Base-by-base conservation (phyloP, 2,329 filamentous ascomycete genomes). In the Fusarium sp. region DNA sequence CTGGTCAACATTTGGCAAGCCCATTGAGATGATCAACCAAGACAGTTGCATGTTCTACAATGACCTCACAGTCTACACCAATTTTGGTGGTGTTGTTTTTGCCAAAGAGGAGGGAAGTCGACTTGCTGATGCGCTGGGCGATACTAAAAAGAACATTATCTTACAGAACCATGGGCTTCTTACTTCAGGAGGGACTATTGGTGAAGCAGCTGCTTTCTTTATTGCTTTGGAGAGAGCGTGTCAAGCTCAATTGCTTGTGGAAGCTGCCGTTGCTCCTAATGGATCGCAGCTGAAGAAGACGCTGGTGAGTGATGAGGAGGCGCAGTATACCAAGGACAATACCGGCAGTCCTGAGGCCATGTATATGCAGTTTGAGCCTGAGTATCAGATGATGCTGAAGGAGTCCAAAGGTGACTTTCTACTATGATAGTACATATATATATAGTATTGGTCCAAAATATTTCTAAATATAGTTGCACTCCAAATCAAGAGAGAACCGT, bases 191-290 rank as follows among this genome's bases (percentile, higher is more conserved):
- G 76, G 78, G 1, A 93, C 91, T 0, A 89, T 93, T 5, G 91
- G 91, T 67, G 91, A 93, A 78, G 91, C 91, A 0, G 90, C 89
- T 0, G 92, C 88, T 69, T 80, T 92, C 57, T 93, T 92, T 75
- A 88, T 88, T 5, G 79, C 89, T 6, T 83, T 93, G 72, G 91
- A 94, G 78, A 84, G 89, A 43, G 88, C 87, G 12, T 94, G 91
- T 71, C 85, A 89, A 56, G 83, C 90, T 12, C 92, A 94, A 77
- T 79, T 93, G 38, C 80, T 88, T 59, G 87, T 88, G 16, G 91
- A 93, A 77, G 88, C 90, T 0, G 90, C 90, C 1, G 68, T 73
- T 2, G 40, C 71, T n/a, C 73, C 71, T 8, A 34, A 75, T 10
- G 77, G 76, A 4, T 71, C 63, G 4, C 73, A 75, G 7, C 50